phyloP scores from a whole-genome alignment of 1,139 yeast genomes.

The Taphrina wiesneri region DNA sequence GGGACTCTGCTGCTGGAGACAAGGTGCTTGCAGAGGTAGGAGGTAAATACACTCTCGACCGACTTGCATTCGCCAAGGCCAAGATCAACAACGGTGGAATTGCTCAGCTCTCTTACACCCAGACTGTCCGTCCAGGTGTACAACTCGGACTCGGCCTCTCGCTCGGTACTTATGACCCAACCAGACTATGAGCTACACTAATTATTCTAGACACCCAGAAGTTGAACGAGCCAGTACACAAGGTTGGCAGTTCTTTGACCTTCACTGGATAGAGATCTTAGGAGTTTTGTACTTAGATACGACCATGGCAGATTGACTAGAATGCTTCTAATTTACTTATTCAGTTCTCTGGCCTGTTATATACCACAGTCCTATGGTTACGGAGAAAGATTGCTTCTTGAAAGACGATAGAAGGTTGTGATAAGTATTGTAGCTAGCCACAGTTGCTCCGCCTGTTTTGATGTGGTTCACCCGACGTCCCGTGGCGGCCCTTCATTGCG shows the following conservation, averaged over 20 bases:
- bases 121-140: constrained; percentile 94
- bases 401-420: no score
- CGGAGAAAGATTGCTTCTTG: no score
- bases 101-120: constrained; percentile 92
- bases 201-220: constrained; percentile 48
- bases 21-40: constrained; percentile 87
- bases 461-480: not conserved
- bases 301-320: not conserved
- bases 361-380: no score
- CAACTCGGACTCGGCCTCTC: constrained; percentile 97
- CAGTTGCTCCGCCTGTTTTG: not conserved
- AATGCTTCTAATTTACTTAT: not conserved
- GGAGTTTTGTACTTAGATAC: not conserved
- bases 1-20: constrained; percentile 69
- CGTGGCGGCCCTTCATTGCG: not conserved
- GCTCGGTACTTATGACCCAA: constrained; percentile 54
- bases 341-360: no score
- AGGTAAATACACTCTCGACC: constrained; percentile 88
- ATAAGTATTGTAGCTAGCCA: no score
- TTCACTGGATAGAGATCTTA: constrained; percentile 33
- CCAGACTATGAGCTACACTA: constrained; percentile 54
- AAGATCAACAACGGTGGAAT: constrained; percentile 96
- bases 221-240: constrained; percentile 96
- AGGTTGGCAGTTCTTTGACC: constrained; percentile 46
- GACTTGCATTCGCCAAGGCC: constrained; percentile 65